A percentile compares a stretch with the other conserved stretches of the same genome.
Conservation (phyloP, 768 basidiomycete species). For the Grammothele lineata region DNA sequence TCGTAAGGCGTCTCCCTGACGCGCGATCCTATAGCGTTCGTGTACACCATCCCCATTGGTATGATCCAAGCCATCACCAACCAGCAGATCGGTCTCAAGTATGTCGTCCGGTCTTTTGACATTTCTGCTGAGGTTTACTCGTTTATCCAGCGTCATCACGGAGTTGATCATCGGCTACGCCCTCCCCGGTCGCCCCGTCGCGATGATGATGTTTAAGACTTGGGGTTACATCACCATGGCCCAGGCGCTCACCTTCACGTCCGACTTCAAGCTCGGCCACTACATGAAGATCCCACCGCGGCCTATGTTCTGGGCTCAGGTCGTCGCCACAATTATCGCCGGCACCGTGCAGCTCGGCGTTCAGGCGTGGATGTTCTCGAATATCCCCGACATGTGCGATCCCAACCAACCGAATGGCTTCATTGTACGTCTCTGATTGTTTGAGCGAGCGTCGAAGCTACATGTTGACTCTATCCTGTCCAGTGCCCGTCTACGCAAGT, state of each 20-base stretch:
- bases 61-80: slow-evolving; percentile 83
- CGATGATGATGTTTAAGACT: slow-evolving; percentile 78
- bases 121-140: too few relatives aligned
- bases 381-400: slow-evolving; percentile 58
- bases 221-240: slow-evolving; percentile 66
- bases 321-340: slow-evolving; percentile 52
- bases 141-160: slow-evolving; percentile 51
- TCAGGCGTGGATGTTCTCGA: slow-evolving; percentile 61
- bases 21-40: slow-evolving; percentile 27
- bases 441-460: too few relatives aligned
- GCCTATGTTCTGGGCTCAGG: slow-evolving; percentile 43
- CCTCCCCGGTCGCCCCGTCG: slow-evolving; percentile 61
- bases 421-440: slow-evolving; percentile 34
- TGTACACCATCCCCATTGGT: slow-evolving; percentile 77
- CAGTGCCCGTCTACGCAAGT: slow-evolving; percentile 64
- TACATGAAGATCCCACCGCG: slow-evolving; percentile 63
- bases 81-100: slow-evolving; percentile 62
- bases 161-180: slow-evolving; percentile 67
- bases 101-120: too few relatives aligned
- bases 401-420: slow-evolving; percentile 55
- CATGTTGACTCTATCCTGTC: background rate
- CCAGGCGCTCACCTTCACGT: slow-evolving; percentile 62
- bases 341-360: slow-evolving; percentile 66
- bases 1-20: background rate
- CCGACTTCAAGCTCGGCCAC: slow-evolving; percentile 76